Percentiles rank a stretch among this genome's conserved stretches.
These are phyloP conservation scores for Conidiobolus incongruus DNA, from an alignment of 371 early-diverging fungal genomes.

Conservation along the genomic window DNA sequence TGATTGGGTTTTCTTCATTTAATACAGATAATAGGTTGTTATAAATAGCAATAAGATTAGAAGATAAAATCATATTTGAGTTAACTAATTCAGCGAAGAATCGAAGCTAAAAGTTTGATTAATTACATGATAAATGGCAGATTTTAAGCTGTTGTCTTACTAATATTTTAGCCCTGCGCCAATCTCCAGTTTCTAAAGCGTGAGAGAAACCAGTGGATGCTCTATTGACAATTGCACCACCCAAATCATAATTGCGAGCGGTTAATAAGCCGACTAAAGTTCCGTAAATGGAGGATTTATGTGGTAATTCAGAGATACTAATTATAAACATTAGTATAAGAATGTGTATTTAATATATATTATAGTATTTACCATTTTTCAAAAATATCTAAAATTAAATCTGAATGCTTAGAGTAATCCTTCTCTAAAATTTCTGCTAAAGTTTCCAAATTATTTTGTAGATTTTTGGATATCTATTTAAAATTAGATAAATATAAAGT, in stretches of 20 bases:
- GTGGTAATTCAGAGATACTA: conserved; percentile 1
- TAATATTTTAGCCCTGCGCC: background rate
- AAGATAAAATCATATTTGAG: conserved; percentile 44
- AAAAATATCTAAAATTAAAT: background rate
- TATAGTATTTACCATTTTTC: conserved; percentile 3
- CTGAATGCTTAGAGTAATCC: background rate
- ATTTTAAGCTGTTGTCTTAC: background rate
- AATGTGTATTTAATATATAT: too few relatives aligned
- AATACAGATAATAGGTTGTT: conserved; percentile 28
- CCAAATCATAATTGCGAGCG: background rate
- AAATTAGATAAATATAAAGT: too few relatives aligned
- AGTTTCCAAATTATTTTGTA: conserved; percentile 1
- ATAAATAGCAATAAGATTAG: conserved; percentile 30
- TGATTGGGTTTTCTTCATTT: conserved; percentile 23
- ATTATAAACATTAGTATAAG: too few relatives aligned
- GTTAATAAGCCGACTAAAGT: background rate
- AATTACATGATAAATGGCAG: too few relatives aligned
- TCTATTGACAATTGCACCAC: background rate
- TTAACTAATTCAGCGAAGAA: conserved; percentile 66
- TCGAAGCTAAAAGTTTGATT: conserved; percentile 28
- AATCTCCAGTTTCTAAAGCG: background rate
- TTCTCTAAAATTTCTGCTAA: background rate
- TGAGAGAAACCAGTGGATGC: background rate
- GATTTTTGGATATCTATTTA: background rate
- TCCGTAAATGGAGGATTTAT: conserved; percentile 2